Conservation (phyloP, 768 basidiomycete genomes). For the Albatrellus ellisii region DNA sequence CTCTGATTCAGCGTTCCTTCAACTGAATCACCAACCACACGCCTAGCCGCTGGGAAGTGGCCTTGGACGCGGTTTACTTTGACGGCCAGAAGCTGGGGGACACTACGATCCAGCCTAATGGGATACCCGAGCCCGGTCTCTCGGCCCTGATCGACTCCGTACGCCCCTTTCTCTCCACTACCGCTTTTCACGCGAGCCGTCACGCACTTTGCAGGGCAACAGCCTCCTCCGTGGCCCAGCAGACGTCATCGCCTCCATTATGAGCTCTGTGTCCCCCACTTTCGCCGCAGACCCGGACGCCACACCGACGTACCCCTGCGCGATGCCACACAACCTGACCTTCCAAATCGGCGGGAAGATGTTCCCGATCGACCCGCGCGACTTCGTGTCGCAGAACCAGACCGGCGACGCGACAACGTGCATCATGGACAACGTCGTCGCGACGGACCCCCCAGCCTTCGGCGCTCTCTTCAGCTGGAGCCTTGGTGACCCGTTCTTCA, state of each 20-base stretch:
- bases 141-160: slow-evolving; percentile 63
- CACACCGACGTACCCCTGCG: slow-evolving; percentile 9
- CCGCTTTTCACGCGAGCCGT: not conserved
- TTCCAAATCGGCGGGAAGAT: slow-evolving; percentile 25
- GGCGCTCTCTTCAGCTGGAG: slow-evolving; percentile 48
- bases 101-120: slow-evolving; percentile 33
- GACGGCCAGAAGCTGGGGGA: slow-evolving; percentile 47
- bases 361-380: slow-evolving; percentile 68
- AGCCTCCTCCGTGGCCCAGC: slow-evolving; percentile 60
- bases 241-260: slow-evolving; percentile 6
- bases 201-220: slow-evolving; percentile 39
- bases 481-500: slow-evolving; percentile 63
- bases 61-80: slow-evolving; percentile 56
- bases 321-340: slow-evolving; percentile 5
- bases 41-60: slow-evolving; percentile 46
- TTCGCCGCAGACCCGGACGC: slow-evolving; percentile 5
- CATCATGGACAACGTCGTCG: slow-evolving; percentile 4
- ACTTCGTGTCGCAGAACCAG: slow-evolving; percentile 38
- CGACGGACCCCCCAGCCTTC: slow-evolving; percentile 8
- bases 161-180: not conserved
- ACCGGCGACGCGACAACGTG: slow-evolving; percentile 8
- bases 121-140: slow-evolving; percentile 25
- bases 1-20: not conserved
- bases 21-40: not conserved
- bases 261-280: slow-evolving; percentile 7